Conservation (phyloP, 805 yeast species). For the Candida dajiaensis region DNA sequence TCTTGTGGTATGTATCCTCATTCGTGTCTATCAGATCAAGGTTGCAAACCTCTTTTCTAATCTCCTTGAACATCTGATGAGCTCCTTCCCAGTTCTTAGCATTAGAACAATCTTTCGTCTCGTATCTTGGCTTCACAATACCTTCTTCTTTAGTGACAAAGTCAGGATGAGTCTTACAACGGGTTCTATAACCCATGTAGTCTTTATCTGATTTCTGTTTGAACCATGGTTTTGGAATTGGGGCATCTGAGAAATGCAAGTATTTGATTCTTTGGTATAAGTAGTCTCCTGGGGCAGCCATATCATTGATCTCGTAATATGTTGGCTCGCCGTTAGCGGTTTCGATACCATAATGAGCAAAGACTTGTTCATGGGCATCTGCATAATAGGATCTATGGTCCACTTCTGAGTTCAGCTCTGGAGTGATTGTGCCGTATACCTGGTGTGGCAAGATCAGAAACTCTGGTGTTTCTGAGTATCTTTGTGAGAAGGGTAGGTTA, state of each 20-base stretch:
- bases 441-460: slow-evolving; percentile 44
- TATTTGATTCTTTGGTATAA: slow-evolving; percentile 32
- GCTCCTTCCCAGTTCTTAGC: slow-evolving; percentile 18
- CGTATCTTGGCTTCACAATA: slow-evolving; percentile 2
- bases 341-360: slow-evolving; percentile 19
- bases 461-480: slow-evolving; percentile 16
- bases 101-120: slow-evolving; percentile 16
- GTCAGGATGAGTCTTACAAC: slow-evolving; percentile 16
- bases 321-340: slow-evolving; percentile 13
- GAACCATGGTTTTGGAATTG: slow-evolving; percentile 64
- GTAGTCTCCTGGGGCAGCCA: slow-evolving; percentile 14
- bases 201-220: slow-evolving; percentile 4
- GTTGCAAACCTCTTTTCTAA: slow-evolving; percentile 20
- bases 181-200: slow-evolving; percentile 12
- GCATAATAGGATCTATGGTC: slow-evolving; percentile 36
- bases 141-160: slow-evolving; percentile 2
- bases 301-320: slow-evolving; percentile 12
- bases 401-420: slow-evolving; percentile 35
- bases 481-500: slow-evolving; percentile 4
- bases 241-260: slow-evolving; percentile 61
- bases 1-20: slow-evolving; percentile 16
- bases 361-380: slow-evolving; percentile 37
- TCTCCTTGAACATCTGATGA: slow-evolving; percentile 10
- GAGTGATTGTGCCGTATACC: slow-evolving; percentile 44
- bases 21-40: slow-evolving; percentile 14